Base-by-base conservation (phyloP, 2,329 filamentous ascomycete genomes). In the Epichloe sylvatica region DNA sequence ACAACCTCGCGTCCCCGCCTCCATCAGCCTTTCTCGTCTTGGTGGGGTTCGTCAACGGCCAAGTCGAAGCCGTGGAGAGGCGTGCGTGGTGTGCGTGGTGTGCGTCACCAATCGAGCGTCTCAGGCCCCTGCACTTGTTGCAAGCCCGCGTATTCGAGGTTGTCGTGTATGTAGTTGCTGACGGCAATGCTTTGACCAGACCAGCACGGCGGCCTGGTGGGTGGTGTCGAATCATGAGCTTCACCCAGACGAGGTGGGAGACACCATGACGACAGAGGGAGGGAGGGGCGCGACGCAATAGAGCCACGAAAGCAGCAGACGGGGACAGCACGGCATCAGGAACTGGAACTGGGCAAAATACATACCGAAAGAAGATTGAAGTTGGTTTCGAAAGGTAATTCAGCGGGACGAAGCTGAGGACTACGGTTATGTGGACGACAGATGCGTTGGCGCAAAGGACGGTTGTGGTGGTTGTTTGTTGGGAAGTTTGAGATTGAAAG, bases 191-290 rank as follows among this genome's bases (percentile, higher is more conserved):
- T 39, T 47, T 25, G 30, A 17, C 25, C 38, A 39, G 44, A 21
- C 30, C 40, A 11, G 36, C 25, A 30, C 25, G 9, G 8, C 33
- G 34, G 19, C 43, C 19, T 34, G 23, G 45, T 17, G 13, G 37
- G 9, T 23, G 23, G n/a, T 39, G 45, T 42, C 37, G 40, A 37
- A 34, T 41, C 35, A 45, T 25, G 21, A 33, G 17, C 45, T 21
- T 45, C 41, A 35, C 45, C 25, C 23, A 33, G 40, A 23, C 5
- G 34, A 38, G 13, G 43, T 19, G 39, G 44, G 45, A 41, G 37
- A 44, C 38, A 59, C 59, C 64, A 69, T 69, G 66, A 68, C 65
- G 66, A 68, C 63, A 67, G 65, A 57, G 57, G 57, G 59, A 54
- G 58, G 23, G 23, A 25, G 23, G 57, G 58, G 60, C 59, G 61